Conservation (phyloP, 2,329 filamentous ascomycete species). For the Pseudodiploospora longispora region DNA sequence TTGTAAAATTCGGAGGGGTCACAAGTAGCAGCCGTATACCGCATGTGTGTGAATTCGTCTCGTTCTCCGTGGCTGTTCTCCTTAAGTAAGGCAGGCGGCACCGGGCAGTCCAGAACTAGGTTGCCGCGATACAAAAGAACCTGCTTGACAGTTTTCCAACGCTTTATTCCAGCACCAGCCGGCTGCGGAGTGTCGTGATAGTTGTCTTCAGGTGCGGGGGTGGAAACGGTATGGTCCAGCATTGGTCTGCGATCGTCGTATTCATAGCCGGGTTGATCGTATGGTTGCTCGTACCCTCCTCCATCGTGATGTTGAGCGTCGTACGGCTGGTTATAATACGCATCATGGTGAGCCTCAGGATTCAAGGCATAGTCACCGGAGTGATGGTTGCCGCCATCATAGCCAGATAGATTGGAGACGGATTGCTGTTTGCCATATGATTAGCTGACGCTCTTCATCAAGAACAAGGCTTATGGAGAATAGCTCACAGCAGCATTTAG, state of each 20-base stretch:
- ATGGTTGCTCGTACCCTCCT: conserved; percentile 25
- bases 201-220: conserved; percentile 24
- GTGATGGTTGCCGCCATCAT: conserved; percentile 36
- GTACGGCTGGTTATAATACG: conserved; percentile 79
- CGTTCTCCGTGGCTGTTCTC: conserved; percentile 87
- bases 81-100: conserved; percentile 79
- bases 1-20: conserved; percentile 84
- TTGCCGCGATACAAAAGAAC: conserved; percentile 97
- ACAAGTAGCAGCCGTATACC: conserved; percentile 91
- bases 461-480: not conserved
- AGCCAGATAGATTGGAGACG: conserved; percentile 40
- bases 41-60: conserved; percentile 86
- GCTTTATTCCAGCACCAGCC: conserved; percentile 52
- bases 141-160: conserved; percentile 98
- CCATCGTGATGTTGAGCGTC: conserved; percentile 47
- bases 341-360: conserved; percentile 79
- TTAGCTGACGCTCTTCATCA: not conserved
- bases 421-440: conserved; percentile 35
- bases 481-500: conserved; percentile 74
- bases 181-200: conserved; percentile 37
- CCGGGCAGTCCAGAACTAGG: conserved; percentile 90
- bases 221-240: conserved; percentile 47
- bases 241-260: conserved; percentile 71
- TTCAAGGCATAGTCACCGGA: conserved; percentile 66
- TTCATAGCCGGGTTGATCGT: conserved; percentile 51